Conservation (phyloP, 2,329 filamentous ascomycete genomes). For the Colletotrichum musae region DNA sequence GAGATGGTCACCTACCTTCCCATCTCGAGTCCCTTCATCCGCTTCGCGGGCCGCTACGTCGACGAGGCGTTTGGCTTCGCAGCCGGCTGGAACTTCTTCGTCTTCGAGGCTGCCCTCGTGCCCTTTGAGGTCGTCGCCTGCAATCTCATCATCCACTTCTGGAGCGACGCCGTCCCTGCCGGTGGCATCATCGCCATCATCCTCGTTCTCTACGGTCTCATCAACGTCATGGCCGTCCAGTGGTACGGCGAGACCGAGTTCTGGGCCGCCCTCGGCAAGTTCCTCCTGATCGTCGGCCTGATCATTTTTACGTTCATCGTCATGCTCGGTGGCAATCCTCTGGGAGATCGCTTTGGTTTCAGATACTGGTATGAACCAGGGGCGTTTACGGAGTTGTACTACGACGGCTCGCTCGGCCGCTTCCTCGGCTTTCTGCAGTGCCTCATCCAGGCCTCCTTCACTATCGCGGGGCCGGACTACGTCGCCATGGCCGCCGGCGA, state of each 20-base stretch:
- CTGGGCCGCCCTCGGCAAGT: constrained; percentile 79
- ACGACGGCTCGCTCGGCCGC: constrained; percentile 75
- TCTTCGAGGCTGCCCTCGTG: constrained; percentile 77
- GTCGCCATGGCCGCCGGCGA: constrained; percentile 75
- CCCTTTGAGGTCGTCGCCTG: constrained; percentile 78
- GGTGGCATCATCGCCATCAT: constrained; percentile 73
- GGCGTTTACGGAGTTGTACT: constrained; percentile 77
- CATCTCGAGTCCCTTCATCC: constrained; percentile 84
- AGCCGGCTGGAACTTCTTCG: constrained; percentile 81
- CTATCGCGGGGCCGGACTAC: constrained; percentile 66
- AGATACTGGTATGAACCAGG: constrained; percentile 77
- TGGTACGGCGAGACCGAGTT: constrained; percentile 87
- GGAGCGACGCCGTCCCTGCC: constrained; percentile 72
- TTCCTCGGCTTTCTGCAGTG: constrained; percentile 85
- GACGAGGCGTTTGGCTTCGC: constrained; percentile 83
- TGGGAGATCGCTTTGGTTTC: constrained; percentile 80
- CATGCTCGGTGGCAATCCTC: constrained; percentile 87
- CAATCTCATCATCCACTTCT: constrained; percentile 74
- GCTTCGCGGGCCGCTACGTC: constrained; percentile 81
- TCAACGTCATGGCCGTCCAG: constrained; percentile 82
- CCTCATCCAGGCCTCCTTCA: constrained; percentile 79
- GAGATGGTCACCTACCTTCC: constrained; percentile 85
- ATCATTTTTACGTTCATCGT: constrained; percentile 84
- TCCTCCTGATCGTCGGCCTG: constrained; percentile 79
- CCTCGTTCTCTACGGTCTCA: constrained; percentile 60